phyloP scores from a whole-genome alignment of 805 yeast species.

The Saturnispora mendoncae region DNA sequence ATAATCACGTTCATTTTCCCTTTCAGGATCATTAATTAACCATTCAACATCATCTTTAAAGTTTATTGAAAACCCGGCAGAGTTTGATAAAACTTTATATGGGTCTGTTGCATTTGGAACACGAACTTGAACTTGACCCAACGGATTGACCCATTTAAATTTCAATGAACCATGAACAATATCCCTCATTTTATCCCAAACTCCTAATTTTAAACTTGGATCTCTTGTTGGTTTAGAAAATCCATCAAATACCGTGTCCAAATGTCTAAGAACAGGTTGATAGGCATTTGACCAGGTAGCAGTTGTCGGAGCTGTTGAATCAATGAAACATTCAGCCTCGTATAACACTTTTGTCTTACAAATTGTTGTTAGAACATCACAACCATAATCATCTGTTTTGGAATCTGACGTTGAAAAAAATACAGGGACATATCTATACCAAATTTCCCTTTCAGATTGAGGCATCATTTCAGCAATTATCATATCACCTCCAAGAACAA shows the following conservation, averaged over 20 bases:
- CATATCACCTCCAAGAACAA: slow-evolving; percentile 44
- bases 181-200: slow-evolving; percentile 84
- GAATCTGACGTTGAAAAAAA: slow-evolving; percentile 35
- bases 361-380: slow-evolving; percentile 6
- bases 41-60: slow-evolving; percentile 58
- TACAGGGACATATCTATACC: slow-evolving; percentile 58
- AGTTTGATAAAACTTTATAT: slow-evolving; percentile 52
- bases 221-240: slow-evolving; percentile 88
- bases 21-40: slow-evolving; percentile 51
- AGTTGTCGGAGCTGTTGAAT: slow-evolving; percentile 49
- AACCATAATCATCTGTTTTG: slow-evolving; percentile 15
- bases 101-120: slow-evolving; percentile 77
- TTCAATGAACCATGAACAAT: slow-evolving; percentile 60
- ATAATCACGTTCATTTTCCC: slow-evolving; percentile 51
- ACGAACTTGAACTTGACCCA: slow-evolving; percentile 43
- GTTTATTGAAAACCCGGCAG: slow-evolving; percentile 70
- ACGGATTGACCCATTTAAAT: slow-evolving; percentile 42
- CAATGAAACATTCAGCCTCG: slow-evolving; percentile 46
- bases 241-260: slow-evolving; percentile 67
- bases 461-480: slow-evolving; percentile 60
- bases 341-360: slow-evolving; percentile 28
- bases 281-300: slow-evolving; percentile 81
- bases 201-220: slow-evolving; percentile 75
- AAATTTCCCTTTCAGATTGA: slow-evolving; percentile 40
- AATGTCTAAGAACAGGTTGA: slow-evolving; percentile 75